These are phyloP conservation scores for Musa acuminata DNA, from an alignment of 176 grass and related monocot species.

Conservation along the genomic window DNA sequence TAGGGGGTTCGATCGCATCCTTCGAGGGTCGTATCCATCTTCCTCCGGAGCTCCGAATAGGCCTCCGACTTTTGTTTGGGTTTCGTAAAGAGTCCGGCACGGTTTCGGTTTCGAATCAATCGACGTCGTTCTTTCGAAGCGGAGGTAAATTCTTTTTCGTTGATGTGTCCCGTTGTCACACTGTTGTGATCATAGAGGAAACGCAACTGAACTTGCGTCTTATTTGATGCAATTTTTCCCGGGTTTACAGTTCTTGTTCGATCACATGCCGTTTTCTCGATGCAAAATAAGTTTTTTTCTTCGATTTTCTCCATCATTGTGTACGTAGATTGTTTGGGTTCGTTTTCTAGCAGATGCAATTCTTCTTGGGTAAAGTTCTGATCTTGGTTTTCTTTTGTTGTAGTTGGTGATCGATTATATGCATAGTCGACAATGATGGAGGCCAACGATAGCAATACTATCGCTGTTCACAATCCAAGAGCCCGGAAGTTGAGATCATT, in stretches of 20 bases:
- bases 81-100: neutral
- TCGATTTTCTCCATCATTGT: neutral
- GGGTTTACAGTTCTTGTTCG: no score
- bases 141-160: neutral
- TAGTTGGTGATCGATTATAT: neutral
- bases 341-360: neutral
- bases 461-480: constrained; percentile 11
- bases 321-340: neutral
- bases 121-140: neutral
- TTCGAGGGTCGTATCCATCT: neutral
- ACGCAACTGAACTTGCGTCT: no score
- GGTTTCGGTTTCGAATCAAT: neutral
- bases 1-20: neutral
- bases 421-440: neutral
- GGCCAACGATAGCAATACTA: neutral
- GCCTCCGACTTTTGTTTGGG: neutral
- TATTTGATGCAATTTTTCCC: neutral
- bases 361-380: neutral
- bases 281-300: neutral
- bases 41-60: constrained; percentile 14
- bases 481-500: constrained; percentile 63
- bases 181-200: neutral
- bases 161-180: neutral
- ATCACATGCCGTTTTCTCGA: neutral
- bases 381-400: neutral